A percentile compares a stretch with the other conserved stretches of the same genome.
Conservation (phyloP, 768 basidiomycete species). For the Trametes cinnabarina region DNA sequence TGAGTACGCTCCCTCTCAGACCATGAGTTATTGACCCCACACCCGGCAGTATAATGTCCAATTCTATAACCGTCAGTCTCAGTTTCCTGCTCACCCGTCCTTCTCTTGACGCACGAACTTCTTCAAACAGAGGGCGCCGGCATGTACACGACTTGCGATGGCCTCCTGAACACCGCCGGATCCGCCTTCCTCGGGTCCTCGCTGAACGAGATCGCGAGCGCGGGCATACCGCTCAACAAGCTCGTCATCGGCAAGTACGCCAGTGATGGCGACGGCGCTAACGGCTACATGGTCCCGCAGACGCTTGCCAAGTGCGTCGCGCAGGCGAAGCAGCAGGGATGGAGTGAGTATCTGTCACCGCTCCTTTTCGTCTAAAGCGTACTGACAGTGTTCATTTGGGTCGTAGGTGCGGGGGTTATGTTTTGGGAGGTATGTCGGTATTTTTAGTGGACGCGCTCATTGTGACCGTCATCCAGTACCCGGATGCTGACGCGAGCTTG, state of each 20-base stretch:
- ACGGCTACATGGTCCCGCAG: slow-evolving; percentile 32
- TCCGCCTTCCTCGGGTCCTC: slow-evolving; percentile 38
- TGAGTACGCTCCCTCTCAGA: slow-evolving; percentile 11
- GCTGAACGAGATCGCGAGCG: slow-evolving; percentile 49
- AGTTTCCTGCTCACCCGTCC: background rate
- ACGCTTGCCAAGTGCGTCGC: slow-evolving; percentile 7
- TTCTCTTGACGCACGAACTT: too few relatives aligned
- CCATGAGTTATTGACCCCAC: too few relatives aligned
- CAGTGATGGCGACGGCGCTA: slow-evolving; percentile 32
- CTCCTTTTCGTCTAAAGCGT: background rate
- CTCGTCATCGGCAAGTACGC: slow-evolving; percentile 71
- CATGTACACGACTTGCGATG: slow-evolving; percentile 35
- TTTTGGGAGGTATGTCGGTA: background rate
- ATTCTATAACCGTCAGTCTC: slow-evolving; percentile 16
- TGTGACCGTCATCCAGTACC: too few relatives aligned
- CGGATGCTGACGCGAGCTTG: too few relatives aligned
- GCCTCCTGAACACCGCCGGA: slow-evolving; percentile 39
- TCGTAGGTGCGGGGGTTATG: slow-evolving; percentile 14
- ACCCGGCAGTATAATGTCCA: slow-evolving; percentile 5
- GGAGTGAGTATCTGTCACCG: background rate
- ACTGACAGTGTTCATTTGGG: too few relatives aligned
- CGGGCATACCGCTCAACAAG: slow-evolving; percentile 54
- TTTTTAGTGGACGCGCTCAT: too few relatives aligned
- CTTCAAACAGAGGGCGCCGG: slow-evolving; percentile 18
- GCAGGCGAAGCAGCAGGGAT: slow-evolving; percentile 13